Evolutionary conservation across 805 yeast species (phyloP), one percentile per base, ranked within the genome.

Genomic region (Limtongia smithiae): DNA sequence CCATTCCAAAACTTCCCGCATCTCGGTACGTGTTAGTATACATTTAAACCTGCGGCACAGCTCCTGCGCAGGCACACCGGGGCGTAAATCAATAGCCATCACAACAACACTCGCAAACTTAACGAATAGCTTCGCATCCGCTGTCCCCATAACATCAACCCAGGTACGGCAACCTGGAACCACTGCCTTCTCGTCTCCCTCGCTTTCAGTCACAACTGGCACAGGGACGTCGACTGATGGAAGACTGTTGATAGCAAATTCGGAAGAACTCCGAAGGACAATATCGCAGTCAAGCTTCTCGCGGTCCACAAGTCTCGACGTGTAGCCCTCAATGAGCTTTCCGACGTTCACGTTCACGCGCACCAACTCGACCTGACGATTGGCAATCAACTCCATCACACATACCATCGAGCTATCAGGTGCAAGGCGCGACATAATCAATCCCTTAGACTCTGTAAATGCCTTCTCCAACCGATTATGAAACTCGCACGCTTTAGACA

Each of bases 261-360:
- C n/a, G 56, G 59, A 12, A 42, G 35, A 14, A 44, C 34, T 57
- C 44, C 69, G 67, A 20, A 75, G 63, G 20, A 78, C 72, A 21
- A 81, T 79, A 62, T 79, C 95, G 62, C 81, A 83, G 60, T 76
- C 87, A 41, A 78, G 74, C 63, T 73, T 81, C 36, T 74, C 79
- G 55, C 82, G 78, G 53, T 86, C 94, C 35, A 85, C 76, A 17
- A 79, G 71, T 54, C 96, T 75, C 1, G 96, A 84, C 34, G 83
- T 83, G 62, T 89, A 90, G 11, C 86, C 82, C 31, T 74, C 71
- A 44, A 77, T 72, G n/a, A 75, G 63, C 18, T 52, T 47, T 6
- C 64, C 64, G 4, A 50, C 72, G 8, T 74, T 67, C 44, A 76
- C 75, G 57, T 85, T 86, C 20, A 85, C 72, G 38, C 83, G 71